A percentile compares a stretch with the other conserved stretches of the same genome.
These are phyloP conservation scores for Bolboschoenus planiculmis DNA, from an alignment of 176 grass and related monocot genomes.

Conservation along the genomic window DNA sequence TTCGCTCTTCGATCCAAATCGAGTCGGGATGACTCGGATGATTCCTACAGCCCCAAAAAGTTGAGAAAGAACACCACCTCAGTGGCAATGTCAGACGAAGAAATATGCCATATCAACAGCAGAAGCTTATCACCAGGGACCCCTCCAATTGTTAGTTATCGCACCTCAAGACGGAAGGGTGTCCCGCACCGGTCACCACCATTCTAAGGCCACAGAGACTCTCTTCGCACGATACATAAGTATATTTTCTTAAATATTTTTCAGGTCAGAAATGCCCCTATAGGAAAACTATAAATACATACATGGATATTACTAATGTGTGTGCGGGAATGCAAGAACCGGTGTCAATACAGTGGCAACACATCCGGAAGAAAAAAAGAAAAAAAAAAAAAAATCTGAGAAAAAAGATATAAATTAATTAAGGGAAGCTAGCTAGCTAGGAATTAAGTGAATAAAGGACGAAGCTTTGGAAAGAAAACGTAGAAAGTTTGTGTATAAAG, in stretches of 20 bases:
- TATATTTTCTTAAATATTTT: not conserved
- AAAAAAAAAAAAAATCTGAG: not conserved
- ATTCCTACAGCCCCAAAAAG: constrained; percentile 32
- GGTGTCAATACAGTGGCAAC: not conserved
- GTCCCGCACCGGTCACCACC: constrained; percentile 39
- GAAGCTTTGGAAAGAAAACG: constrained; percentile 11
- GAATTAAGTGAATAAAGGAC: constrained; percentile 15
- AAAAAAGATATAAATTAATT: not conserved
- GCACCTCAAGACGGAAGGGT: constrained; percentile 38
- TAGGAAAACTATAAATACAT: not conserved
- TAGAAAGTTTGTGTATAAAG: constrained; percentile 19
- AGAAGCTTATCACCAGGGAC: constrained; percentile 31
- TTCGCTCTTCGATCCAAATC: constrained; percentile 35
- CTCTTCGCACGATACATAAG: not conserved
- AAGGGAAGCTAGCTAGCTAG: not conserved
- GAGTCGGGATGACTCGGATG: constrained; percentile 32
- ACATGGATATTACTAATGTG: not conserved
- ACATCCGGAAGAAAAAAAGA: not conserved
- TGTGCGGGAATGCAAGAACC: not conserved
- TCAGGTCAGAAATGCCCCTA: not conserved
- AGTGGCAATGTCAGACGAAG: not conserved
- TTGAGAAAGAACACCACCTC: not conserved
- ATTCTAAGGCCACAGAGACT: constrained; percentile 14
- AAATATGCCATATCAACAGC: not conserved
- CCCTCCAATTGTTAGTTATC: constrained; percentile 38